Conservation (phyloP, 495 filamentous ascomycete genomes). For the Aspergillus baeticus region DNA sequence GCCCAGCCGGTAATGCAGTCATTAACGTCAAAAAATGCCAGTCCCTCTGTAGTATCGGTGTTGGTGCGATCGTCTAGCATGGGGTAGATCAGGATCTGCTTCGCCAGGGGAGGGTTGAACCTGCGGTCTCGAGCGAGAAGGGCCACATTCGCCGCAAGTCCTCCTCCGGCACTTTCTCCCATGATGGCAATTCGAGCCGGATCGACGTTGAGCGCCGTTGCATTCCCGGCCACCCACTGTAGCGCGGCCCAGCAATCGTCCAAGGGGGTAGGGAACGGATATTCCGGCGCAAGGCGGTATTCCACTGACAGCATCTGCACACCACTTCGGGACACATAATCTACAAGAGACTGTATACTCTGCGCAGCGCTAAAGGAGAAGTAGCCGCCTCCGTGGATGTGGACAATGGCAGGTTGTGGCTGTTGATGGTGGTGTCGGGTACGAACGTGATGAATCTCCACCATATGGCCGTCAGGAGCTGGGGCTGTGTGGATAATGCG, state of each 20-base stretch:
- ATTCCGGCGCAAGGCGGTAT: conserved; percentile 32
- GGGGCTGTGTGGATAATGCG: too few relatives aligned
- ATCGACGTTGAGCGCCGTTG: conserved; percentile 39
- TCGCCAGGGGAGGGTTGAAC: conserved; percentile 36
- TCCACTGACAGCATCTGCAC: conserved; percentile 8
- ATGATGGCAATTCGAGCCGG: conserved; percentile 58
- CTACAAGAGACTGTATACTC: not conserved
- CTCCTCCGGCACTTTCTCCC: conserved; percentile 63
- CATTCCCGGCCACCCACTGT: conserved; percentile 34
- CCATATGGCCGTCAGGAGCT: not conserved
- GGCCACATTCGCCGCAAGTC: conserved; percentile 39
- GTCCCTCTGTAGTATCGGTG: conserved; percentile 12
- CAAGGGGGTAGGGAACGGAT: conserved; percentile 24
- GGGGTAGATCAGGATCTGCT: conserved; percentile 51
- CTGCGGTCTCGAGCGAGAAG: conserved; percentile 42
- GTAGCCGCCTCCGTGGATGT: not conserved
- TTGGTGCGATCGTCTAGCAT: conserved; percentile 43
- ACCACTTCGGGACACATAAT: not conserved
- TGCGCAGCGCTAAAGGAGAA: not conserved
- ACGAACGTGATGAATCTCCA: not conserved
- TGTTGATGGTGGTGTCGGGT: not conserved
- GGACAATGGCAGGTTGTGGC: not conserved
- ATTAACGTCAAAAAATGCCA: conserved; percentile 20
- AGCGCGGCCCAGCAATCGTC: conserved; percentile 37
- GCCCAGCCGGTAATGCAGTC: conserved; percentile 32